Evolutionary conservation across 805 yeast genomes (phyloP), one percentile per base, ranked within the genome.

Genomic region (Starmerella vaccinii): DNA sequence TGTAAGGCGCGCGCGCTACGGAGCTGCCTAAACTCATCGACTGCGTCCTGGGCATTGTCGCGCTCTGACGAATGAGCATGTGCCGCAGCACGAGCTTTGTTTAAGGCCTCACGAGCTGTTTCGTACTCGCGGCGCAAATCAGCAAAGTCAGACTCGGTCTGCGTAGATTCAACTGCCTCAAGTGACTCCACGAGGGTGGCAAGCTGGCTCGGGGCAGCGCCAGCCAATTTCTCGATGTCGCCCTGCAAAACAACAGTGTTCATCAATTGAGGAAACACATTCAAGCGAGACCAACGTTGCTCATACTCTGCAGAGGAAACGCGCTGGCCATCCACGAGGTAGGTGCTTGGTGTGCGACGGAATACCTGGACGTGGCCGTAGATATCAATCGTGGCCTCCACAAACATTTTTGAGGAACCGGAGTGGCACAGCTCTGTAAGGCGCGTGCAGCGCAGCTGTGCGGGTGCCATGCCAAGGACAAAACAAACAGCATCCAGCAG

Each of bases 401-500:
- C 59, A n/a, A 18, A 53, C 44, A 38, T 47, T 1, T 41, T 26
- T 4, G n/a, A 43, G 3, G 49, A 21, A 30, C 41, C 44, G 4
- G 51, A 66, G 63, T 87, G 87, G 1, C 90, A 78, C 62, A 92
- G 73, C 57, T 90, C 97, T 46, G 75, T 77, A 60, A 87, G 65
- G 49, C 78, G 76, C 12, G 74, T 70, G 1, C 96, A 85, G 59
- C 98, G 76, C 52, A 92, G 71, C 50, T 84, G 89, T 16, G 73
- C 68, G 19, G 87, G 76, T 58, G 82, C 72, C 44, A 90, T 80
- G 23, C 98, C 98, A 33, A 92, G 73, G 8, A 90, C 97, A 65
- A 92, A 92, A 19, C 96, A 82, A 42, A 92, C 83, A 32, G 98
- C 97, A 65, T 92, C 98, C 84, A 92, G 89, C 80, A 92, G 84